Percentiles rank a stretch among this genome's conserved stretches.
Conservation (phyloP, 345 rosid species). For the Sonneratia caseolaris region DNA sequence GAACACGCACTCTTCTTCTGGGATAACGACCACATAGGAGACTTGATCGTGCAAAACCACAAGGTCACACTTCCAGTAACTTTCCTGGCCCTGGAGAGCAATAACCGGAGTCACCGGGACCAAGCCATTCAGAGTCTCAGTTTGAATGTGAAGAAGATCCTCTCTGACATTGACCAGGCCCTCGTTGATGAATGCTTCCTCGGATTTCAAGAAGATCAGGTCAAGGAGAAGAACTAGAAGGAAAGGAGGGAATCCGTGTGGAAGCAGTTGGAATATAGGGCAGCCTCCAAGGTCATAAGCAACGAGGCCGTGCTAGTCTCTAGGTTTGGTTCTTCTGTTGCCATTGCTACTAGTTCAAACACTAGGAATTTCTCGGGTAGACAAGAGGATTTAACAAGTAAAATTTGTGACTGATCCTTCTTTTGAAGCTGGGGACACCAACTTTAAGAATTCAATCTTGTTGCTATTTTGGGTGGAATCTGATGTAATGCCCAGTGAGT, state of each 20-base stretch:
- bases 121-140: conserved; percentile 58
- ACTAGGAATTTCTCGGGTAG: conserved; percentile 27
- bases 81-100: conserved; percentile 51
- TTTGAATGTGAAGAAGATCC: conserved; percentile 44
- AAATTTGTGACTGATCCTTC: conserved; percentile 9
- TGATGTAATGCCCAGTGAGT: neutral
- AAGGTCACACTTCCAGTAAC: conserved; percentile 44
- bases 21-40: conserved; percentile 67
- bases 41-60: conserved; percentile 44
- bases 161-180: conserved; percentile 44
- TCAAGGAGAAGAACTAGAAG: conserved; percentile 23
- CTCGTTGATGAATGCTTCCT: conserved; percentile 40
- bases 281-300: conserved; percentile 36
- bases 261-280: conserved; percentile 65
- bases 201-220: conserved; percentile 44
- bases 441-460: neutral
- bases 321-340: conserved; percentile 38
- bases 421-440: neutral
- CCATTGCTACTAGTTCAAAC: conserved; percentile 28
- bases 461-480: neutral
- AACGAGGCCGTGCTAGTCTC: conserved; percentile 26
- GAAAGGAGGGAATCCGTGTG: conserved; percentile 32
- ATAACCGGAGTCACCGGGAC: conserved; percentile 50
- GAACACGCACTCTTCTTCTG: conserved; percentile 63
- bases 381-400: conserved; percentile 18